phyloP scores from a whole-genome alignment of 2,329 filamentous ascomycete genomes.

The Xylaria sp. region DNA sequence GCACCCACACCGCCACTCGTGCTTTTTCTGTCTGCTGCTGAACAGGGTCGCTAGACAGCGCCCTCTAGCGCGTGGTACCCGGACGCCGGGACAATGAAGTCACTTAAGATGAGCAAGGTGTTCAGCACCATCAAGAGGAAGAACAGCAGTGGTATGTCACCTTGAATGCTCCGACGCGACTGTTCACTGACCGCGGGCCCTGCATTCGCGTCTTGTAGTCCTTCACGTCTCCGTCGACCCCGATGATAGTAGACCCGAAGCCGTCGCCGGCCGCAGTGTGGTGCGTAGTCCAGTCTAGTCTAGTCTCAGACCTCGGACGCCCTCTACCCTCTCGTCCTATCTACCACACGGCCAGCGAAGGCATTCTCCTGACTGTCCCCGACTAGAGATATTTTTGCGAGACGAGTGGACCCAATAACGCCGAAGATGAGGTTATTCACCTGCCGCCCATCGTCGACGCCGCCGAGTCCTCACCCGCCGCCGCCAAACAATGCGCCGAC shows the following conservation, averaged over 20 bases:
- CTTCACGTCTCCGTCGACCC: conserved; percentile 45
- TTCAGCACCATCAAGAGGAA: conserved; percentile 65
- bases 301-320: background rate
- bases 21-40: conserved; percentile 10
- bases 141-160: conserved; percentile 49
- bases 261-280: conserved; percentile 71
- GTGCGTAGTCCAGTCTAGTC: conserved; percentile 57
- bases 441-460: conserved; percentile 94
- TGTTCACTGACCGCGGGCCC: conserved; percentile 21
- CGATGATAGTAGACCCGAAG: conserved; percentile 71
- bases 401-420: conserved; percentile 69
- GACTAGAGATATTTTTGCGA: conserved; percentile 82
- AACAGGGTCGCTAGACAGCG: background rate
- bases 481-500: conserved; percentile 82
- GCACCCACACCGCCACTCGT: conserved; percentile 11
- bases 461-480: conserved; percentile 89
- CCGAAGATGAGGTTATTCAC: conserved; percentile 89
- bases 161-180: background rate
- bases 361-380: conserved; percentile 35
- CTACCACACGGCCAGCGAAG: background rate
- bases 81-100: conserved; percentile 54
- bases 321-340: conserved; percentile 22
- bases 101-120: conserved; percentile 66
- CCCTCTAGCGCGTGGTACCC: background rate
- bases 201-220: conserved; percentile 27